A percentile compares a stretch with the other conserved stretches of the same genome.
Evolutionary conservation across 1,284 basidiomycete species (phyloP).

Genomic region (Lentinus polychrous): DNA sequence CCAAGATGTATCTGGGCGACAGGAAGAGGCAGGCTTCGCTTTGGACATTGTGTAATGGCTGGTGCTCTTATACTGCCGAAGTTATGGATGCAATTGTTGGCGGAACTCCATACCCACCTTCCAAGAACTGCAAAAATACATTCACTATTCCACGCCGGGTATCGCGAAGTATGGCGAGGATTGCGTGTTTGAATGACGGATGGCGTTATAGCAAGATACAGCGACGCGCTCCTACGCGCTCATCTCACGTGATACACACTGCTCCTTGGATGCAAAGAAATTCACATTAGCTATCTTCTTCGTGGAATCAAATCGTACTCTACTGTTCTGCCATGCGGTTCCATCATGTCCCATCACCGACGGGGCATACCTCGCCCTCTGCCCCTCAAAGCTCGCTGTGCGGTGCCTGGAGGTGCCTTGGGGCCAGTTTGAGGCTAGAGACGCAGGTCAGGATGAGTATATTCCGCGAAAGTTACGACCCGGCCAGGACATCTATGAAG

Average conservation of each 20-base stretch:
- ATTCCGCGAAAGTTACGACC: neutral
- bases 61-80: conserved; percentile 2
- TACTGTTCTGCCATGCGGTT: conserved; percentile 9
- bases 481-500: neutral
- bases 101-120: neutral
- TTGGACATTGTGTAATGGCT: neutral
- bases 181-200: conserved; percentile 20
- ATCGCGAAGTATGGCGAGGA: conserved; percentile 18
- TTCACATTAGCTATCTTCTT: conserved; percentile 13
- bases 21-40: conserved; percentile 1
- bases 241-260: conserved; percentile 11
- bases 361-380: conserved; percentile 74
- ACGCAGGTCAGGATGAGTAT: conserved; percentile 5
- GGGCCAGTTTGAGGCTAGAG: conserved; percentile 65
- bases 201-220: conserved; percentile 20
- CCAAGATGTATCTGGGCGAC: neutral
- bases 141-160: neutral
- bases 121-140: neutral
- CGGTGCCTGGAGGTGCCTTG: conserved; percentile 76
- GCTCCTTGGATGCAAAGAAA: conserved; percentile 6
- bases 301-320: conserved; percentile 11
- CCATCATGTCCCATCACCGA: conserved; percentile 34
- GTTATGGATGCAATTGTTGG: neutral
- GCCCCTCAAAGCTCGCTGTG: conserved; percentile 77
- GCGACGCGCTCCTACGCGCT: conserved; percentile 12